These are phyloP conservation scores for Erysimum cheiri DNA, from an alignment of 441 rosid genomes.

Conservation along the genomic window DNA sequence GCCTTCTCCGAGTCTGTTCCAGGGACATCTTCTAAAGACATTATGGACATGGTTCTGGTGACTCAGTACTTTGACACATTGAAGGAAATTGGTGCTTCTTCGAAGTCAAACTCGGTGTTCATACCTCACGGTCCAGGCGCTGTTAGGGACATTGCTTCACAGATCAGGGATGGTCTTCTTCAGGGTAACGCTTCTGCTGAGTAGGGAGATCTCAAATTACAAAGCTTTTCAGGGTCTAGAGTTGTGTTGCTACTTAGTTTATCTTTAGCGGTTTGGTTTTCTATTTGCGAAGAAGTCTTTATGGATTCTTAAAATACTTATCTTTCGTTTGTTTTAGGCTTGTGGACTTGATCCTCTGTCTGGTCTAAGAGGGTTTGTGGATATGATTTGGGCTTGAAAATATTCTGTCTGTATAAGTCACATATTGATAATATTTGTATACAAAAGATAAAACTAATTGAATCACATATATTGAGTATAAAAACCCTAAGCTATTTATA, in stretches of 20 bases:
- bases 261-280: slow-evolving; percentile 18
- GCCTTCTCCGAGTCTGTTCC: slow-evolving; percentile 69
- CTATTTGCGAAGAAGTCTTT: neutral
- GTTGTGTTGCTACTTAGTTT: slow-evolving; percentile 2
- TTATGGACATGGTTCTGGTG: slow-evolving; percentile 63
- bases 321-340: neutral
- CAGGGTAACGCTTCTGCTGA: slow-evolving; percentile 45
- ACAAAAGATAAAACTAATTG: no score
- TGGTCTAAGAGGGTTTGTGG: neutral
- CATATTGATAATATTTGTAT: neutral
- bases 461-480: no score
- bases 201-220: slow-evolving; percentile 15
- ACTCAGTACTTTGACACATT: slow-evolving; percentile 69
- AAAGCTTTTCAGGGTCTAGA: slow-evolving; percentile 24
- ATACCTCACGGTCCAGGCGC: slow-evolving; percentile 66
- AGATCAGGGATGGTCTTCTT: slow-evolving; percentile 61
- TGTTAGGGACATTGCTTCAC: slow-evolving; percentile 56
- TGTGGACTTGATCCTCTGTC: slow-evolving; percentile 3
- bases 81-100: slow-evolving; percentile 65
- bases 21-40: slow-evolving; percentile 62
- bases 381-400: slow-evolving; percentile 6
- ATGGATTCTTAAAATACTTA: slow-evolving; percentile 9
- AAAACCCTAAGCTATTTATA: no score
- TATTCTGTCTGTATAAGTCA: neutral
- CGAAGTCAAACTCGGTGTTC: slow-evolving; percentile 56